These are phyloP conservation scores for Cordyceps militaris DNA, from an alignment of 2,329 filamentous ascomycete species.

Conservation along the genomic window DNA sequence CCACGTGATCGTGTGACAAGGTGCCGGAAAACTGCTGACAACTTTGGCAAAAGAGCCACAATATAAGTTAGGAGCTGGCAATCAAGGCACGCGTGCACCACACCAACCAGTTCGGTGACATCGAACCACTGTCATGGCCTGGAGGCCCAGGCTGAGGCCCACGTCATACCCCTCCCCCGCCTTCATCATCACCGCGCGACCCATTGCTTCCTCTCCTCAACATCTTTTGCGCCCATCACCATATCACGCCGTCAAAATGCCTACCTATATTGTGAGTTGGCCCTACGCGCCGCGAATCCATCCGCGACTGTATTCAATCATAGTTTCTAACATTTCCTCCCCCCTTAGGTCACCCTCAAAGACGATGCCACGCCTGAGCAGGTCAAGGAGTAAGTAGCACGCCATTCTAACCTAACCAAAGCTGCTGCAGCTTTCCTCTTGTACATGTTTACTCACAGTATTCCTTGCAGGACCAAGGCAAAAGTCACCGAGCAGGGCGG, in stretches of 20 bases:
- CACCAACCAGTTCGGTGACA: neutral
- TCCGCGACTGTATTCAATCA: neutral
- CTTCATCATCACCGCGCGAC: conserved; percentile 10
- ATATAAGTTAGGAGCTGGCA: neutral
- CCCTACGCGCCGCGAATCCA: neutral
- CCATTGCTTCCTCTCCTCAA: neutral
- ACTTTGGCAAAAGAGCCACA: neutral
- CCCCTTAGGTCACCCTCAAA: conserved; percentile 69
- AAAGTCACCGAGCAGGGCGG: conserved; percentile 69
- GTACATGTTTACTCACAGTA: neutral
- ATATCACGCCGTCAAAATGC: conserved; percentile 35
- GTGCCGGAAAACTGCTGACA: neutral
- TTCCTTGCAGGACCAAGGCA: conserved; percentile 61
- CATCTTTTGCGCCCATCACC: conserved; percentile 1
- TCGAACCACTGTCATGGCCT: neutral
- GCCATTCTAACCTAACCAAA: neutral
- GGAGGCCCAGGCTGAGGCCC: neutral
- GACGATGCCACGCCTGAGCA: conserved; percentile 58
- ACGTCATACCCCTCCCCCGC: conserved; percentile 13
- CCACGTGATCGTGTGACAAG: neutral
- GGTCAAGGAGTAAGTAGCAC: conserved; percentile 53
- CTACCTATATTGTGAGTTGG: conserved; percentile 47
- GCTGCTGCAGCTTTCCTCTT: neutral
- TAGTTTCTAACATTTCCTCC: neutral
- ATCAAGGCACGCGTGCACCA: neutral